These are phyloP conservation scores for Xerocomellus chrysenteron DNA, from an alignment of 768 basidiomycete species.

Conservation along the genomic window DNA sequence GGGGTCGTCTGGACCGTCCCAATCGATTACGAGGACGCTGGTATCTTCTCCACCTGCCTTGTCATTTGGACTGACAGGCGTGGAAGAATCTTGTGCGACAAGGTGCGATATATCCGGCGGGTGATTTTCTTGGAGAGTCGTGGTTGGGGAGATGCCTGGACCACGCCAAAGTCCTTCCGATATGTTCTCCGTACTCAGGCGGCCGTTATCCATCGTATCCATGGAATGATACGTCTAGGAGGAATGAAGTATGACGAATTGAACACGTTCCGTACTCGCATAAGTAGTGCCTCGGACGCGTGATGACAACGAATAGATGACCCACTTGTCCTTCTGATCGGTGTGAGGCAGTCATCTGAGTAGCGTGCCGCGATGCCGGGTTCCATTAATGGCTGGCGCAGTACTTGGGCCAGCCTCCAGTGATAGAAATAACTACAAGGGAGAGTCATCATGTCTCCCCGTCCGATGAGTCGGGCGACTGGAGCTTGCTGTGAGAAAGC, in stretches of 20 bases:
- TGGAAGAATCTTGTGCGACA: background rate
- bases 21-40: slow-evolving; percentile 45
- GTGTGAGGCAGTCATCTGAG: too few species aligned
- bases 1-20: slow-evolving; percentile 63
- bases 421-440: too few species aligned
- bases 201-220: background rate
- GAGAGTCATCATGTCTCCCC: too few species aligned
- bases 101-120: background rate
- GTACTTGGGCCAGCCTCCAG: too few species aligned
- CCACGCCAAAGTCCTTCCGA: background rate
- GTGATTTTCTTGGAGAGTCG: slow-evolving; percentile 9
- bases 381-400: too few species aligned
- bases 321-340: too few species aligned
- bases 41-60: background rate
- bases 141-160: slow-evolving; percentile 1
- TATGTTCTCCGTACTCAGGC: background rate
- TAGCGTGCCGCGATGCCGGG: too few species aligned
- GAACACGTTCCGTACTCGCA: background rate
- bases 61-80: background rate
- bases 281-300: slow-evolving; percentile 1
- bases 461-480: too few species aligned
- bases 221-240: background rate
- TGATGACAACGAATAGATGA: background rate
- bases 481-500: too few species aligned
- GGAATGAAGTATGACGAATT: background rate